phyloP scores from a whole-genome alignment of 1,284 basidiomycete species.

The Athelia sp. region DNA sequence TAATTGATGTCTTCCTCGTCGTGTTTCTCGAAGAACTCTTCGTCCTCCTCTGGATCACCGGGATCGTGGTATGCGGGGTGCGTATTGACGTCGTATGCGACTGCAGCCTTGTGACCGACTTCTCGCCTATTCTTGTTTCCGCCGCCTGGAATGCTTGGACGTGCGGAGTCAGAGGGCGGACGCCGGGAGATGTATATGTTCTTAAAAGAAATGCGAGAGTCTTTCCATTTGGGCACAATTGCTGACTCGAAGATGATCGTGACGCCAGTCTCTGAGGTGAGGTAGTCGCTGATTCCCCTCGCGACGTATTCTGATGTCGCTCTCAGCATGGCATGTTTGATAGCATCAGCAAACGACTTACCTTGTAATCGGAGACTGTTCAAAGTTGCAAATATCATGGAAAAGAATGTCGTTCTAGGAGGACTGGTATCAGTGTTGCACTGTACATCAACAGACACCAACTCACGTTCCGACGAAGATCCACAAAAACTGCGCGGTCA shows the following conservation, averaged over 20 bases:
- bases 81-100: constrained; percentile 70
- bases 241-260: constrained; percentile 97
- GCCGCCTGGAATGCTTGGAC: constrained; percentile 2
- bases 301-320: constrained; percentile 73
- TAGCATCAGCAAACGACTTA: too few relatives aligned
- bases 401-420: constrained; percentile 89
- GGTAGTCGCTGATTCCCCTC: constrained; percentile 85
- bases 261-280: constrained; percentile 91
- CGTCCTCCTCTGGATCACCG: constrained; percentile 43
- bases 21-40: constrained; percentile 9
- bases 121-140: constrained; percentile 10
- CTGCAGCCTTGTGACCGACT: constrained; percentile 43
- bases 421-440: constrained; percentile 11
- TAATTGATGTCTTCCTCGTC: constrained; percentile 60
- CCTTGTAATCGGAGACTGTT: constrained; percentile 92
- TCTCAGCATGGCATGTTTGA: too few relatives aligned
- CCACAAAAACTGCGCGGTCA: constrained; percentile 93
- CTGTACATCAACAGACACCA: background rate
- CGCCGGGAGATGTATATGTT: constrained; percentile 93
- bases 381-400: constrained; percentile 84
- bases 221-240: constrained; percentile 97
- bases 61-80: constrained; percentile 66
- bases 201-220: constrained; percentile 92
- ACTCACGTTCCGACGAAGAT: constrained; percentile 91
- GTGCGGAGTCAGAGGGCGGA: constrained; percentile 33